Evolutionary conservation across 805 yeast species (phyloP).

Genomic region (Saccharomyces paradoxus): DNA sequence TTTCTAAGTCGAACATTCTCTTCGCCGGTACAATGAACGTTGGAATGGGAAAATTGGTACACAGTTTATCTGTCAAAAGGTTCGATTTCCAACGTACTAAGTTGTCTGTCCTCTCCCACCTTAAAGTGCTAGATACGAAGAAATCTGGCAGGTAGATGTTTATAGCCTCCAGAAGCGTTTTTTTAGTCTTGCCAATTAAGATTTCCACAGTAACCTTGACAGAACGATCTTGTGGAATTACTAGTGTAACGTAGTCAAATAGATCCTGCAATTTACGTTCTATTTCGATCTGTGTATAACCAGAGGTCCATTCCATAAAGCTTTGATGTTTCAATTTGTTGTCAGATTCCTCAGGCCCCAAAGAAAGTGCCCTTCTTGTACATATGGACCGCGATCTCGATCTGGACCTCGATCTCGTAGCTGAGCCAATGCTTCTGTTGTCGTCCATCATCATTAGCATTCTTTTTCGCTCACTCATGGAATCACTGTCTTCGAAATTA

Average conservation of each 20-base stretch:
- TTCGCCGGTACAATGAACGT: slow-evolving; percentile 23
- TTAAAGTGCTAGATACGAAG: slow-evolving; percentile 17
- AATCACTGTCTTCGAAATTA: background rate
- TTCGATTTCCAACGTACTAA: slow-evolving; percentile 17
- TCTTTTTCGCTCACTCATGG: slow-evolving; percentile 3
- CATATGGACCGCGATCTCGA: background rate
- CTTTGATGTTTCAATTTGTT: slow-evolving; percentile 6
- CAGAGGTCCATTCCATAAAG: slow-evolving; percentile 8
- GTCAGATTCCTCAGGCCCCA: slow-evolving; percentile 5
- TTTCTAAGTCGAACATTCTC: slow-evolving; percentile 21
- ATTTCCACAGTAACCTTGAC: slow-evolving; percentile 26
- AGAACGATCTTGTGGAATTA: slow-evolving; percentile 18
- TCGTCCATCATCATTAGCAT: slow-evolving; percentile 1
- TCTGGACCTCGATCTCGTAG: slow-evolving; percentile 1
- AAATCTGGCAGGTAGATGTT: slow-evolving; percentile 28
- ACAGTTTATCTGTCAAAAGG: slow-evolving; percentile 16
- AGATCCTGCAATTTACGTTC: slow-evolving; percentile 15
- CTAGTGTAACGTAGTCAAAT: slow-evolving; percentile 17
- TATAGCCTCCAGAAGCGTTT: slow-evolving; percentile 21
- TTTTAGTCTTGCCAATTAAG: slow-evolving; percentile 20
- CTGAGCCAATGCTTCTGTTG: background rate
- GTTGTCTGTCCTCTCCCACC: slow-evolving; percentile 21
- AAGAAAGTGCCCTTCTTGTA: slow-evolving; percentile 10
- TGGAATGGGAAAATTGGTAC: slow-evolving; percentile 21
- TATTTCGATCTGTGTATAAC: slow-evolving; percentile 3